Evolutionary conservation across 805 yeast genomes (phyloP).

Genomic region (Candida odintsovae): DNA sequence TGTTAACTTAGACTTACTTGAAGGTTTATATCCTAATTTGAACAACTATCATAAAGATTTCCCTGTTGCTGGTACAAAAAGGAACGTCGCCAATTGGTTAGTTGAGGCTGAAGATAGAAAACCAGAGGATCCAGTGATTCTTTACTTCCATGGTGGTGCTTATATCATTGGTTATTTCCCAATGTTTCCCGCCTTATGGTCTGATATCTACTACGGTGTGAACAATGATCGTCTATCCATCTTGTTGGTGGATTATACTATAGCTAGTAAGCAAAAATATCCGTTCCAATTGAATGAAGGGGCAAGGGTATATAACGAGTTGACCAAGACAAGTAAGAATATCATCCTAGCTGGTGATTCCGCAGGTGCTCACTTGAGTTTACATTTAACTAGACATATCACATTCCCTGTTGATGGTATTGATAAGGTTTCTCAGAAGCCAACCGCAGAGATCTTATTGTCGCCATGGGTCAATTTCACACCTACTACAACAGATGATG

Average conservation of each 20-base stretch:
- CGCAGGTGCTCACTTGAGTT: slow-evolving; percentile 25
- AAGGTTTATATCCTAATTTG: slow-evolving; percentile 1
- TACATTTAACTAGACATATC: slow-evolving; percentile 14
- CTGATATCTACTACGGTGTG: not conserved
- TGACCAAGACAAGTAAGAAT: slow-evolving; percentile 12
- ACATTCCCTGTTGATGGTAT: not conserved
- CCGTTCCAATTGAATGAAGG: slow-evolving; percentile 25
- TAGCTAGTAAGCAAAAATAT: slow-evolving; percentile 17
- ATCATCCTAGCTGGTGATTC: slow-evolving; percentile 26
- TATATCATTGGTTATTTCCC: slow-evolving; percentile 11
- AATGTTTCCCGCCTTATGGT: slow-evolving; percentile 4
- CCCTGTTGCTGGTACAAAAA: slow-evolving; percentile 2
- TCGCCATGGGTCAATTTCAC: slow-evolving; percentile 16
- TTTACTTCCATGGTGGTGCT: slow-evolving; percentile 13
- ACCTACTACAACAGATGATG: slow-evolving; percentile 2
- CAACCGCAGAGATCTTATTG: slow-evolving; percentile 5
- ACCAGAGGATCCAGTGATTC: slow-evolving; percentile 9
- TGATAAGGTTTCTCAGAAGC: not conserved
- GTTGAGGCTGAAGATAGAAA: slow-evolving; percentile 25
- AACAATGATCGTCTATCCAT: slow-evolving; percentile 15
- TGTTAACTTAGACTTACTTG: slow-evolving; percentile 1
- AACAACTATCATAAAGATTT: slow-evolving; percentile 1
- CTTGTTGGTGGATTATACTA: slow-evolving; percentile 24
- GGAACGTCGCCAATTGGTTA: slow-evolving; percentile 5
- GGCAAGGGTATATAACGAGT: slow-evolving; percentile 12